phyloP scores from a whole-genome alignment of 2,329 filamentous ascomycete species.

The Helminthosporium solani region DNA sequence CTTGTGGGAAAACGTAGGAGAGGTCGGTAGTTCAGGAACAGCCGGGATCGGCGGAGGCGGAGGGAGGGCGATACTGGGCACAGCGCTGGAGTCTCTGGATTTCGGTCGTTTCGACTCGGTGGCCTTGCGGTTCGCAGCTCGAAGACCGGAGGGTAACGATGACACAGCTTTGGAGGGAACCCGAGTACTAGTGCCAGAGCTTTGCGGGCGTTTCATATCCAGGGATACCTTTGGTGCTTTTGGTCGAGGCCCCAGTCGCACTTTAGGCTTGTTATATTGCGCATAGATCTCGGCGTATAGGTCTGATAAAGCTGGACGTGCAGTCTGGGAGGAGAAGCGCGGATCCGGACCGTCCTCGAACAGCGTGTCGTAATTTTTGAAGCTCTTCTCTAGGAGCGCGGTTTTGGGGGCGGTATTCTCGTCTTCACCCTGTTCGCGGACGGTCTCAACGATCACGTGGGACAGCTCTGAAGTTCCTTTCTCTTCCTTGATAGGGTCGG shows the following conservation, averaged over 20 bases:
- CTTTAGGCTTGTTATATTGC: slow-evolving; percentile 69
- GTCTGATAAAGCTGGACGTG: slow-evolving; percentile 42
- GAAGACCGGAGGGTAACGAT: slow-evolving; percentile 77
- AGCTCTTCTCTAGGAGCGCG: slow-evolving; percentile 21
- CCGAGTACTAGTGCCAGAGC: slow-evolving; percentile 50
- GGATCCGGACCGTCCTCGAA: slow-evolving; percentile 45
- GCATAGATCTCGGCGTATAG: slow-evolving; percentile 51
- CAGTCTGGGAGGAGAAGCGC: slow-evolving; percentile 46
- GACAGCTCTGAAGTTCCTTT: slow-evolving; percentile 17
- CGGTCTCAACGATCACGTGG: slow-evolving; percentile 23
- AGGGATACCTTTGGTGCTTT: slow-evolving; percentile 80
- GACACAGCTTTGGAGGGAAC: slow-evolving; percentile 67
- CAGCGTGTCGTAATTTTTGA: slow-evolving; percentile 37
- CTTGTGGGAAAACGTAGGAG: slow-evolving; percentile 41
- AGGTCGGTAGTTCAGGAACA: slow-evolving; percentile 34
- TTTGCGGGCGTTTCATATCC: slow-evolving; percentile 63
- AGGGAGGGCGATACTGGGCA: slow-evolving; percentile 33
- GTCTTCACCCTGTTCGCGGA: slow-evolving; percentile 15
- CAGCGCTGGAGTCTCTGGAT: slow-evolving; percentile 33
- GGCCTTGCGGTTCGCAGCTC: slow-evolving; percentile 46
- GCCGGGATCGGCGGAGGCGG: slow-evolving; percentile 39
- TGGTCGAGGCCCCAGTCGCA: slow-evolving; percentile 85
- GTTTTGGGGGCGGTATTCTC: not conserved
- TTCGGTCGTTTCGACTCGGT: slow-evolving; percentile 38
- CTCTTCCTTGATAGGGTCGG: slow-evolving; percentile 13